Evolutionary conservation across 169 alveolate genomes (phyloP).

Genomic region (Eimeria acervulina): DNA sequence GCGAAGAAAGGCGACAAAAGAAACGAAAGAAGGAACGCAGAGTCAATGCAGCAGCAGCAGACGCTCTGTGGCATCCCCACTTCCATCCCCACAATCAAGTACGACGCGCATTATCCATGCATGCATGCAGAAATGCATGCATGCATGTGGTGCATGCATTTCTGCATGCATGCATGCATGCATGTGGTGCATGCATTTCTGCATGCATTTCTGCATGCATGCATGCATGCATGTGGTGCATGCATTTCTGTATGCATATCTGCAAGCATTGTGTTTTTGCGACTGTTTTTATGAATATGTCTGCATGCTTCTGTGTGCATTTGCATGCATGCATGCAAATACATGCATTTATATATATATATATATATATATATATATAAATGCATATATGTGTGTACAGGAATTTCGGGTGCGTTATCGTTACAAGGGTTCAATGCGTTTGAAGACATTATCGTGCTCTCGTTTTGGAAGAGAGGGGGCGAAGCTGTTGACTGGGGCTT

Average conservation of each 20-base stretch:
- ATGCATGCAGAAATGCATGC: neutral
- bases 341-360: neutral
- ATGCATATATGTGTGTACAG: neutral
- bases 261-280: too few relatives aligned
- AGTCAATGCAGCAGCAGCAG: slow-evolving; percentile 85
- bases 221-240: neutral
- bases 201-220: neutral
- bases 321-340: neutral
- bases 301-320: too few relatives aligned
- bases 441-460: slow-evolving; percentile 87
- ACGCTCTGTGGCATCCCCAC: slow-evolving; percentile 89
- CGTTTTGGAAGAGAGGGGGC: slow-evolving; percentile 86
- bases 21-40: slow-evolving; percentile 69
- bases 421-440: slow-evolving; percentile 88
- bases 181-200: neutral
- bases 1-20: slow-evolving; percentile 57
- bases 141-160: neutral
- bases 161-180: neutral
- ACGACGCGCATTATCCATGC: neutral
- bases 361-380: too few relatives aligned
- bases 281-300: too few relatives aligned
- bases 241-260: neutral
- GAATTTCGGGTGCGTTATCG: slow-evolving; percentile 89
- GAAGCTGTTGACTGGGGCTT: slow-evolving; percentile 85
- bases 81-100: slow-evolving; percentile 89